These are phyloP conservation scores for Paramecium tetraurelia DNA, from an alignment of 73 alveolate species.

Conservation along the genomic window DNA sequence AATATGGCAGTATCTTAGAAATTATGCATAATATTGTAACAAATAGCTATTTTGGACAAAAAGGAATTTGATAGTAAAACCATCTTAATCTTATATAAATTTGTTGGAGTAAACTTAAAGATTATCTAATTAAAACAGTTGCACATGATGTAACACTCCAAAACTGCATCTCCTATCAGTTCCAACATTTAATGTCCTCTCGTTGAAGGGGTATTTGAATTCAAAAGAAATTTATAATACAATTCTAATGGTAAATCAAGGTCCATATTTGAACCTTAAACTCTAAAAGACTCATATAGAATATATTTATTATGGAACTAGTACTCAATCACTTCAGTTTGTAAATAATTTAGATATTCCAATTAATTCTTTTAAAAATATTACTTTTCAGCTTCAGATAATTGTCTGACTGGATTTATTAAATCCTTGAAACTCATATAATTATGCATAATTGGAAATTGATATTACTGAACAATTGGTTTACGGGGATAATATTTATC, in stretches of 20 bases:
- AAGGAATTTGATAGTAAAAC: neutral
- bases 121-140: neutral
- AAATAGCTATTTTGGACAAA: neutral
- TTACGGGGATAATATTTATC: neutral
- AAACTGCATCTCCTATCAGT: conserved; percentile 13
- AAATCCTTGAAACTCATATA: neutral
- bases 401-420: neutral
- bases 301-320: neutral
- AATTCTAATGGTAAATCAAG: neutral
- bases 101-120: neutral
- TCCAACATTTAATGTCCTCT: neutral
- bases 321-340: neutral
- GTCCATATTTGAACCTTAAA: neutral
- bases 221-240: neutral
- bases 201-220: neutral
- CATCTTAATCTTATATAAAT: conserved; percentile 18
- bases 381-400: neutral
- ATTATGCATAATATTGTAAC: neutral
- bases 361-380: neutral
- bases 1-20: neutral
- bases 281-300: neutral
- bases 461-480: neutral
- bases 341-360: neutral
- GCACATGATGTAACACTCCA: neutral
- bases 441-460: neutral